Conservation (phyloP, 1,139 yeast genomes). For the Yamadazyma conglobata region DNA sequence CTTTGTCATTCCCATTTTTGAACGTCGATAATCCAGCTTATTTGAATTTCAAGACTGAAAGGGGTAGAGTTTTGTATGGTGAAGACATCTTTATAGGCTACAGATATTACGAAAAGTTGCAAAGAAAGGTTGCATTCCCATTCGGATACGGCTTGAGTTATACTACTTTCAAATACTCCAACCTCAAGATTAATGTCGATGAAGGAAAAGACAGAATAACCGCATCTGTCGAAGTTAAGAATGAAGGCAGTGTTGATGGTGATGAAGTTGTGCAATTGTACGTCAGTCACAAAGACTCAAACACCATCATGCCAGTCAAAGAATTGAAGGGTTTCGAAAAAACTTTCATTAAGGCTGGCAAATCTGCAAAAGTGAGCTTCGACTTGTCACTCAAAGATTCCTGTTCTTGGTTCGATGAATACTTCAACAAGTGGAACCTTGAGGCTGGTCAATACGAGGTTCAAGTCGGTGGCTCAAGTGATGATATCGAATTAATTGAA, state of each 20-base stretch:
- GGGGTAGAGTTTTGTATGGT: constrained; percentile 55
- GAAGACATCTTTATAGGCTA: constrained; percentile 59
- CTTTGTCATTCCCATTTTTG: constrained; percentile 44
- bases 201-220: constrained; percentile 13
- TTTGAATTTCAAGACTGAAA: constrained; percentile 30
- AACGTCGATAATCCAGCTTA: constrained; percentile 43
- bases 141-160: constrained; percentile 63
- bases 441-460: constrained; percentile 18
- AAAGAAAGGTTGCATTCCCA: constrained; percentile 48
- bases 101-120: constrained; percentile 52
- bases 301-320: constrained; percentile 48
- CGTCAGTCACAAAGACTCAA: constrained; percentile 33
- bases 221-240: constrained; percentile 33
- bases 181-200: constrained; percentile 15
- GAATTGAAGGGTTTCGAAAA: constrained; percentile 56
- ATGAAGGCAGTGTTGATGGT: constrained; percentile 39
- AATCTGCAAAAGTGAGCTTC: constrained; percentile 30
- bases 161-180: constrained; percentile 35
- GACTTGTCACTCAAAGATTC: constrained; percentile 43
- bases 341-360: constrained; percentile 38
- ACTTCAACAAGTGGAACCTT: constrained; percentile 32
- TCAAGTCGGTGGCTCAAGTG: constrained; percentile 39
- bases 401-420: constrained; percentile 52
- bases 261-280: constrained; percentile 47
- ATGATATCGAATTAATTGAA: constrained; percentile 25